phyloP scores from a whole-genome alignment of 441 rosid genomes.

The Adansonia gregorii region DNA sequence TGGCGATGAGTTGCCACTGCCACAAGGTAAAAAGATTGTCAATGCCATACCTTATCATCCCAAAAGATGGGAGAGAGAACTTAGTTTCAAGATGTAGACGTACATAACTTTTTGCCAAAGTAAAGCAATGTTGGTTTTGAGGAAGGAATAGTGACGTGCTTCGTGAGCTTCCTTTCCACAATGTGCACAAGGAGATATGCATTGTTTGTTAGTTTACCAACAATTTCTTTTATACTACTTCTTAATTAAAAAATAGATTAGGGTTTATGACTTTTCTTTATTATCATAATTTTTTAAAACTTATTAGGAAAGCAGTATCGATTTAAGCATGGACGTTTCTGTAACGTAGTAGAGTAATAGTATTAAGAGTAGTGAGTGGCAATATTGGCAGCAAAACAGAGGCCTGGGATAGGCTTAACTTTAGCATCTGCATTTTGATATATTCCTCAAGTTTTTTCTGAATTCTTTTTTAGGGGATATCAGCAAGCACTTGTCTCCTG shows the following conservation, averaged over 20 bases:
- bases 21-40: constrained; percentile 64
- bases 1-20: constrained; percentile 53
- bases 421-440: background rate
- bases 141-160: background rate
- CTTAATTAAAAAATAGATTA: too few relatives aligned
- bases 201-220: constrained; percentile 10
- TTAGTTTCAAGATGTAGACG: constrained; percentile 50
- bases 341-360: too few relatives aligned
- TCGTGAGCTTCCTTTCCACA: background rate
- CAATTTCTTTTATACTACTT: background rate
- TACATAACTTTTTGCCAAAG: constrained; percentile 26
- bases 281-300: too few relatives aligned
- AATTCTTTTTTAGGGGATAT: background rate
- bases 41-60: constrained; percentile 53
- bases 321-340: too few relatives aligned
- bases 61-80: constrained; percentile 53
- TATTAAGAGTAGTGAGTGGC: too few relatives aligned
- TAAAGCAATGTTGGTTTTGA: constrained; percentile 1
- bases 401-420: too few relatives aligned
- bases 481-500: background rate
- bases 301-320: too few relatives aligned
- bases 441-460: background rate
- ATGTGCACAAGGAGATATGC: constrained; percentile 10
- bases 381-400: too few relatives aligned
- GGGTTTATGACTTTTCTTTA: too few relatives aligned